Base-by-base conservation (phyloP, 2,329 filamentous ascomycete species). In the Ascomycota sp. region DNA sequence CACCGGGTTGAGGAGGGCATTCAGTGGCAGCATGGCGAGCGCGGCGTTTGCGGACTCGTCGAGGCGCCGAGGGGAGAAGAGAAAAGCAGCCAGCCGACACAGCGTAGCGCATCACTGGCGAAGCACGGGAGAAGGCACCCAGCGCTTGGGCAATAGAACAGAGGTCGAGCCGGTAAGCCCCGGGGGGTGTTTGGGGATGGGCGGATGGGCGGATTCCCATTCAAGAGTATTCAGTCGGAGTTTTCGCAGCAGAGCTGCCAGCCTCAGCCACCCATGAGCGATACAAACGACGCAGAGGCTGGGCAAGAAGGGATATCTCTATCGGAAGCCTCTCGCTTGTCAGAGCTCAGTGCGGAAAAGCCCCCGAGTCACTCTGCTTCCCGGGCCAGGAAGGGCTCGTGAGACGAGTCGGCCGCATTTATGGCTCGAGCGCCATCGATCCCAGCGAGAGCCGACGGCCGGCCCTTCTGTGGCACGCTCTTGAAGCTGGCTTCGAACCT, bases 1-100 rank as follows among this genome's bases (percentile, higher is more conserved):
- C 30, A 58, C 50, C 40, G 73, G 73, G 45, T 78, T 79, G 45
- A 78, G 64, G 42, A 79, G 60, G 38, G 68, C 72, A 23, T 67
- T 59, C 38, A 78, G 59, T 28, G 73, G 69, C 35, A 75, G 50
- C 73, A 78, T 78, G 43, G 41, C 48, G 43, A 45, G 28, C 20
- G 31, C 28, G 29, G 35, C 29, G 30, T 42, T 38, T 43, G 38
- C 32, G 32, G 30, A 11, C 34, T 33, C 24, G 28, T 7, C 2
- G 13, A 23, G 9, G 19, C 9, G 15, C 15, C n/a, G 17, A 21
- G 23, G 32, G 29, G 23, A 19, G 9, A 17, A 13, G 27, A 10
- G 13, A 22, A 13, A 24, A 25, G 27, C 32, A 32, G 30, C 17
- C 29, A 35, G 19, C 25, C 29, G 30, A 15, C 21, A 8, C 25